Percentiles rank a stretch among this genome's conserved stretches.
Conservation (phyloP, 805 yeast species). For the Candida michaelii region DNA sequence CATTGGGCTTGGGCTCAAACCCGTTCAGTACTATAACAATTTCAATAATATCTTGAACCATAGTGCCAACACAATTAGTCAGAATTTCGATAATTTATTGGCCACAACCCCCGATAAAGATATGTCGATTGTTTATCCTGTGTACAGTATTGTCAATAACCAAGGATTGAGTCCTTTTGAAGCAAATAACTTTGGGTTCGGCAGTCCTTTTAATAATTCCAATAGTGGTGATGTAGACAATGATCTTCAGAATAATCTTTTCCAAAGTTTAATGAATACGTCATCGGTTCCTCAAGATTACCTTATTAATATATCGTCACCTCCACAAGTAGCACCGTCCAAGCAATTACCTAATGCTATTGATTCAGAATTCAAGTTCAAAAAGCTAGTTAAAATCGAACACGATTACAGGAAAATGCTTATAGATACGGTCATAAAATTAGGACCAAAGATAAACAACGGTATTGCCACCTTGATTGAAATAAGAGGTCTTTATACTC, state of each 20-base stretch:
- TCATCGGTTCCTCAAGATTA: constrained; percentile 13
- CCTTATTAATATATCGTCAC: constrained; percentile 12
- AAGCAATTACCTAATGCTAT: constrained; percentile 15
- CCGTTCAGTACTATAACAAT: constrained; percentile 8
- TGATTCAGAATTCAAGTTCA: constrained; percentile 8
- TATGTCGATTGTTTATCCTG: constrained; percentile 37
- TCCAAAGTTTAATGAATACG: constrained; percentile 12
- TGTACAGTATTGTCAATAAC: constrained; percentile 26
- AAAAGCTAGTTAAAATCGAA: constrained; percentile 10
- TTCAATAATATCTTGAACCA: constrained; percentile 15
- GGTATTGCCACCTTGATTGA: constrained; percentile 29
- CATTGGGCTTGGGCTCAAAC: constrained; percentile 2
- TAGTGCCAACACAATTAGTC: constrained; percentile 19
- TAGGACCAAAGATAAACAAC: constrained; percentile 12
- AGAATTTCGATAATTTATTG: constrained; percentile 35
- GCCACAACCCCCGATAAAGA: constrained; percentile 20
- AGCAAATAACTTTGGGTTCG: background rate
- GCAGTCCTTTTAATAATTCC: background rate
- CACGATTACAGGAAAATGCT: constrained; percentile 12
- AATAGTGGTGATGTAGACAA: background rate
- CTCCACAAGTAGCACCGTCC: constrained; percentile 8
- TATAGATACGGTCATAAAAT: constrained; percentile 12
- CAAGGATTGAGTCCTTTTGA: constrained; percentile 15
- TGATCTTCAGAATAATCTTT: constrained; percentile 10
- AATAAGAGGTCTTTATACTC: constrained; percentile 29